Percentiles rank a stretch among this genome's conserved stretches.
Conservation (phyloP, 306 rosid species). For the Quercus aquifolioides region DNA sequence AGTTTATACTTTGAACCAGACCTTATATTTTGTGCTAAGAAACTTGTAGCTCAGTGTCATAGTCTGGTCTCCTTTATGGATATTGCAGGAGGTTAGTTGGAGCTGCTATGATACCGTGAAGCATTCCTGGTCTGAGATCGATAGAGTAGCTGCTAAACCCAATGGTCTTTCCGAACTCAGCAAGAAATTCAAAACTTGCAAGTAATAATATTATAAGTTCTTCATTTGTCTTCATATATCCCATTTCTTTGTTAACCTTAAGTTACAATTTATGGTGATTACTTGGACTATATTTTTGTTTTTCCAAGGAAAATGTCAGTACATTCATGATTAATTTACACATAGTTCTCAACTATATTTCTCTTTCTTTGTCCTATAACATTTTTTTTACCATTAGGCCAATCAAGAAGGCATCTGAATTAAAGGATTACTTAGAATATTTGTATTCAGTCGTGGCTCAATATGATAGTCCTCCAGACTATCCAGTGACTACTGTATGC, state of each 20-base stretch:
- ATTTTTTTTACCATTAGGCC: background rate
- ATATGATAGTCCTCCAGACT: slow-evolving; percentile 5
- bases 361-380: no score
- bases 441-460: slow-evolving; percentile 13
- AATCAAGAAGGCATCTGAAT: background rate
- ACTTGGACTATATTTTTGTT: no score
- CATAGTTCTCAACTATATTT: no score
- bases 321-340: no score
- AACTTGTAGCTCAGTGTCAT: no score
- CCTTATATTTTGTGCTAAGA: no score
- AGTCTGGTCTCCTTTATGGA: background rate
- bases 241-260: no score
- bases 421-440: background rate
- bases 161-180: slow-evolving; percentile 55
- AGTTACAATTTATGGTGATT: no score
- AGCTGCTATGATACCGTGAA: slow-evolving; percentile 40
- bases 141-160: slow-evolving; percentile 33
- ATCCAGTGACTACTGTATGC: slow-evolving; percentile 13
- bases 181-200: slow-evolving; percentile 53
- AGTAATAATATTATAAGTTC: slow-evolving; percentile 9
- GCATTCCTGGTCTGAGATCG: slow-evolving; percentile 58
- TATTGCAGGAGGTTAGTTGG: slow-evolving; percentile 29
- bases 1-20: no score
- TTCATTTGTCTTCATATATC: no score
- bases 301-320: no score